Conservation (phyloP, 352 stramenopile species). For the Globisporangium emineosum region DNA sequence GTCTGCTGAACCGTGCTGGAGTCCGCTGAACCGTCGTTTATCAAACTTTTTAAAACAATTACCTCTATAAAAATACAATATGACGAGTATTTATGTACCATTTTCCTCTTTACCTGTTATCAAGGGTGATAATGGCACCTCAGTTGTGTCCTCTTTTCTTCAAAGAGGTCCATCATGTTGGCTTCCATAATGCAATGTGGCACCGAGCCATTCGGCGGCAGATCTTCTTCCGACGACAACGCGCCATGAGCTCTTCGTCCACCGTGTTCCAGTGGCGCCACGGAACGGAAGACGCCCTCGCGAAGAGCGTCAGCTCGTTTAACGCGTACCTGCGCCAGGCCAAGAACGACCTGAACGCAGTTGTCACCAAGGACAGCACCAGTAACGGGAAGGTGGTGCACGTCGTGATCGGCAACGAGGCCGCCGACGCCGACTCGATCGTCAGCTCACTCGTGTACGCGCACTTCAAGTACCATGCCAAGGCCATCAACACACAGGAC, state of each 20-base stretch:
- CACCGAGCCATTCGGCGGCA: slow-evolving; percentile 1
- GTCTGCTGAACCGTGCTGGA: neutral
- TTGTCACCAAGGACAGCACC: neutral
- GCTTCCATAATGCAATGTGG: neutral
- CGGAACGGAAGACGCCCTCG: slow-evolving; percentile 4
- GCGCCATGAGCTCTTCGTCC: slow-evolving; percentile 15
- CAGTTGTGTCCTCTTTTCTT: neutral
- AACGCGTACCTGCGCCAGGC: slow-evolving; percentile 28
- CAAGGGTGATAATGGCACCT: neutral
- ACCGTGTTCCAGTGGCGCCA: slow-evolving; percentile 16
- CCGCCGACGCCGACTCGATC: slow-evolving; percentile 81
- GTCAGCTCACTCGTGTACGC: slow-evolving; percentile 74
- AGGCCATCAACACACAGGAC: slow-evolving; percentile 1
- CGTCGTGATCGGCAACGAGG: slow-evolving; percentile 77
- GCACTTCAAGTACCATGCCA: slow-evolving; percentile 31
- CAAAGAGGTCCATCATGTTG: neutral
- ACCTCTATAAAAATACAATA: neutral
- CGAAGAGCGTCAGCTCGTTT: slow-evolving; percentile 7
- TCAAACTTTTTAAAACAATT: neutral
- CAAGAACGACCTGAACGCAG: slow-evolving; percentile 8
- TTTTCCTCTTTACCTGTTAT: neutral
- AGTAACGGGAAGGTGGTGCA: slow-evolving; percentile 26
- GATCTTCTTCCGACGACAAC: neutral
- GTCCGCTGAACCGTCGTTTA: neutral
- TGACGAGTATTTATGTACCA: neutral